Base-by-base conservation (phyloP, 2,329 filamentous ascomycete species). In the Pestalotiopsis sp. region DNA sequence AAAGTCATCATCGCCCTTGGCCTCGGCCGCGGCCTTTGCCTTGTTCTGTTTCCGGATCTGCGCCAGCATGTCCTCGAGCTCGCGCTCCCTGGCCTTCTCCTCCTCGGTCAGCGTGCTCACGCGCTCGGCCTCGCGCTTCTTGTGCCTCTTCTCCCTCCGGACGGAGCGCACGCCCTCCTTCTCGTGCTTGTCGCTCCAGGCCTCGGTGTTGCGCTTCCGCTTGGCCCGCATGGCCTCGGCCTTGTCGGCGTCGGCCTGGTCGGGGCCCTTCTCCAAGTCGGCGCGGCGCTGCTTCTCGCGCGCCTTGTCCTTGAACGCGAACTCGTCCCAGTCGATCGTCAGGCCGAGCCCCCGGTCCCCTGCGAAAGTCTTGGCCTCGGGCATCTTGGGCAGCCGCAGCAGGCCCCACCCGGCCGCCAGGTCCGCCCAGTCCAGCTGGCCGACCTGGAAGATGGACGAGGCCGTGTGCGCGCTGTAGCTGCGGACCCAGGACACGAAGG, bases 381-480 rank as follows among this genome's bases (percentile, higher is more conserved):
- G 95, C 96, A 99, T 99, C 77, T 92, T 94, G 4, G 96, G 96
- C 72, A 98, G 86, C 65, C 91, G 91, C 2, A 98, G 84, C 0
- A 99, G 85, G 1, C 93, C 96, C 93, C 95, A 99, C 0, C 92
- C 92, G 67, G 89, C 85, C 0, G 91, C 95, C 0, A 96, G 85
- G 66, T 94, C 92, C 4, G 87, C 83, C 96, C 96, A 99, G 78
- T 97, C 91, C 17, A 98, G 85, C 75, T 97, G 94, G 3, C 86
- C 80, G 2, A 94, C 84, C 12, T 92, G 90, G 84, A 99, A 99
- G 73, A 99, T 98, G 75, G 94, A 97, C 69, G 90, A 91, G 1
- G 95, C 94, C 73, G 95, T 90, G 76, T 98, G 96, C 75, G 96
- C 97, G 77, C 90, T 92, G 82, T 98, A 98, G 73, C 93, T 92